Base-by-base conservation (phyloP, 2,329 filamentous ascomycete genomes). In the Cladophialophora bantiana region DNA sequence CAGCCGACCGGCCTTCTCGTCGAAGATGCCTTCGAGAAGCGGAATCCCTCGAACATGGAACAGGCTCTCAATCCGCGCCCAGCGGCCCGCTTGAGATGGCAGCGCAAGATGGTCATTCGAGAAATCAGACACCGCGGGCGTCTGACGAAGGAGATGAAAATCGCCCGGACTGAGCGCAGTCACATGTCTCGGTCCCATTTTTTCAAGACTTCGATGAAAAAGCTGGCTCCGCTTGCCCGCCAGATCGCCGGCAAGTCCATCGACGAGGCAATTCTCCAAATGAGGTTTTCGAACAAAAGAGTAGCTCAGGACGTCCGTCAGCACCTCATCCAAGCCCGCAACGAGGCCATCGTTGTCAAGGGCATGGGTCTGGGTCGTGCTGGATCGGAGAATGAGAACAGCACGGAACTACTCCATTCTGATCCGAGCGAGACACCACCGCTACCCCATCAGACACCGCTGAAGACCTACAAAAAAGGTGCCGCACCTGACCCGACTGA, bases 271-370 rank as follows among this genome's bases (percentile, higher is more conserved):
- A 92, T 98, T 72, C 81, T 91, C 62, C 95, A 99, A 84, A 97
- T 99, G 92, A 88, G 90, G 64, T 98, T 94, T 82, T 94, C 90
- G 78, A 92, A 93, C 83, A 99, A 99, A 87, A 94, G 93, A 82
- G 91, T 90, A 70, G 92, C 94, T 6, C 83, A 87, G 72, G 93
- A 97, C 75, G 88, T 98, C 34, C 83, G 86, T 72, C 89, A 88
- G 75, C 91, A 95, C 75, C 83, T 99, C 18, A 88, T 95, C 75
- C 86, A 91, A 74, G 94, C 94, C 1, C 87, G 90, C 65, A 92
- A 97, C 75, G 83, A 90, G 74, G 95, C 95, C 40, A 83, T 97
- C 71, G 91, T 91, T 15, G 85, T 85, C 73, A 85, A 90, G 45
- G 93, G 93, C 12, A 98, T 99, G 94, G 94, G 93, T 0, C 81